Evolutionary conservation across 2,329 filamentous ascomycete species (phyloP).

Genomic region (Xylaria sp.): DNA sequence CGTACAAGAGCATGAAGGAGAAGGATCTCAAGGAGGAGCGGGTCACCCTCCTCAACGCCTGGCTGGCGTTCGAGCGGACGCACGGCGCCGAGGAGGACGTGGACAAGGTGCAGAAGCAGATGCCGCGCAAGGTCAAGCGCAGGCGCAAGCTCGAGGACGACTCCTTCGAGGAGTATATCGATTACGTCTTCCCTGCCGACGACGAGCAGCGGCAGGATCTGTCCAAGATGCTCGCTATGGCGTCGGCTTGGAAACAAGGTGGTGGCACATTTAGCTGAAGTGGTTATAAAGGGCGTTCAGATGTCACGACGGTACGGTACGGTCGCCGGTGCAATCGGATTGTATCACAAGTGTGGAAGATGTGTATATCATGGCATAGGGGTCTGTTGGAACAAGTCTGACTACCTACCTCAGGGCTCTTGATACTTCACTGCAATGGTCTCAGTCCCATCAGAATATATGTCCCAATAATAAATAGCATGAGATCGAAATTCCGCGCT

Average conservation of each 20-base stretch:
- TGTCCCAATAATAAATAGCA: too few relatives aligned
- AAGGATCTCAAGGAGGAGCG: conserved; percentile 91
- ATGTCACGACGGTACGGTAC: too few relatives aligned
- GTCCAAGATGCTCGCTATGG: conserved; percentile 82
- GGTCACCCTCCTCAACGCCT: conserved; percentile 88
- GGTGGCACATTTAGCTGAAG: conserved; percentile 42
- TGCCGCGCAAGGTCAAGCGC: conserved; percentile 94
- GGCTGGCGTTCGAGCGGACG: conserved; percentile 88
- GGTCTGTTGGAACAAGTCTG: too few relatives aligned
- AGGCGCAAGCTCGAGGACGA: conserved; percentile 90
- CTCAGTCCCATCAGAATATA: too few relatives aligned
- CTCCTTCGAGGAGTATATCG: conserved; percentile 93
- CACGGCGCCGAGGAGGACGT: conserved; percentile 79
- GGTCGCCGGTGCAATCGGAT: too few relatives aligned
- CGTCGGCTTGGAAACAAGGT: conserved; percentile 83
- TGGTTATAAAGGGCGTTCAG: too few relatives aligned
- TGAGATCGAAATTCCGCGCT: too few relatives aligned
- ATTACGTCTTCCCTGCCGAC: conserved; percentile 96
- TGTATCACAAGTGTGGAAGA: too few relatives aligned
- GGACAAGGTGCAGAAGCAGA: conserved; percentile 85
- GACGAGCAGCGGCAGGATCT: conserved; percentile 85
- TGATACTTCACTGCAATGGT: too few relatives aligned
- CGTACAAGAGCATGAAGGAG: conserved; percentile 85
- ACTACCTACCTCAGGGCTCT: too few relatives aligned
- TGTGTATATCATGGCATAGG: too few relatives aligned